A percentile compares a stretch with the other conserved stretches of the same genome.
These are phyloP conservation scores for Mrakiaceae sp. DNA, from an alignment of 1,284 basidiomycete species.

Conservation along the genomic window DNA sequence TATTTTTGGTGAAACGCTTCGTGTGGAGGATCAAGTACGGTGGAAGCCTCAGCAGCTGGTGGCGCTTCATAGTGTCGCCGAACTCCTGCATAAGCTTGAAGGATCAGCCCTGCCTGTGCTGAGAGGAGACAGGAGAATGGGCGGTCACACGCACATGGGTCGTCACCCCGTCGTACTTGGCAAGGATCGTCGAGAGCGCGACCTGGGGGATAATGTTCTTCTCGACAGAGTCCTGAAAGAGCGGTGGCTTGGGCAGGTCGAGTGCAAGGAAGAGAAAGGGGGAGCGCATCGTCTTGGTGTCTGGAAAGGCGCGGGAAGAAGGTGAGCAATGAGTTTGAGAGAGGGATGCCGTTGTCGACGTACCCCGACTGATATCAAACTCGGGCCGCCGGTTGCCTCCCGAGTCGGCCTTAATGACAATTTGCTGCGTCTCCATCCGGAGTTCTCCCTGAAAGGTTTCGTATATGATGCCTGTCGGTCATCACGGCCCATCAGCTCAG, in stretches of 20 bases:
- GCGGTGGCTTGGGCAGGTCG: conserved; percentile 87
- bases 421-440: conserved; percentile 84
- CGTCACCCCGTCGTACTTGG: conserved; percentile 87
- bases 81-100: conserved; percentile 49
- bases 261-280: conserved; percentile 93
- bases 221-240: conserved; percentile 89
- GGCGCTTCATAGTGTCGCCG: conserved; percentile 71
- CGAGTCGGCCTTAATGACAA: conserved; percentile 65
- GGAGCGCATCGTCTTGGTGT: conserved; percentile 71
- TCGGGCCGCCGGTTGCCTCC: conserved; percentile 61
- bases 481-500: background rate
- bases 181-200: conserved; percentile 75
- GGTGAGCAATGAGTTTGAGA: conserved; percentile 11
- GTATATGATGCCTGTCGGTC: conserved; percentile 65
- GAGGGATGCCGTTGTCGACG: conserved; percentile 21
- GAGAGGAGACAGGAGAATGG: background rate
- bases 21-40: conserved; percentile 89
- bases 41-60: conserved; percentile 77
- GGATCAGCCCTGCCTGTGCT: background rate
- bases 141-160: conserved; percentile 51
- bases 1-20: conserved; percentile 97
- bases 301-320: conserved; percentile 36
- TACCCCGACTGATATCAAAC: conserved; percentile 86
- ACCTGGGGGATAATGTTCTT: conserved; percentile 99
- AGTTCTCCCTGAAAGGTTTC: conserved; percentile 89